Base-by-base conservation (phyloP, 768 basidiomycete species). In the Collybia sordida region DNA sequence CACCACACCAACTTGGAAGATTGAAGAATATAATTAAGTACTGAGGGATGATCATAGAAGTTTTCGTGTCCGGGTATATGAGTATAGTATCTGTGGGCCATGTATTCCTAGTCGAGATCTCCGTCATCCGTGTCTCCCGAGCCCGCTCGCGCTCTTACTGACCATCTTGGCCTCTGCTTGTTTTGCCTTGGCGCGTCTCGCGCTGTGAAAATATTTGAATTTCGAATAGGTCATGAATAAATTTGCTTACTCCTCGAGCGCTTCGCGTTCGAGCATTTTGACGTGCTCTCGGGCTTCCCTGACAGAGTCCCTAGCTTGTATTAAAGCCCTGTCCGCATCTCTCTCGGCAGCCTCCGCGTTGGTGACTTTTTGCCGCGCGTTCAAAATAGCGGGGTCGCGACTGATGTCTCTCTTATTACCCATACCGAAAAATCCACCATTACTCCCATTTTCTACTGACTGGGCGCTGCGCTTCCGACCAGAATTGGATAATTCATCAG, bases 291-390 rank as follows among this genome's bases (percentile, higher is more conserved):
- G 63, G 11, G 82, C 82, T 41, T 73, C 73, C 34, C 68, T 68
- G 31, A 79, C 81, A 15, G 71, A 70, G 14, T 66, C 61, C 6
- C 79, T 59, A 0, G 82, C 82, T 28, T 72, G 64, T 19, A 59
- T 54, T 7, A 82, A 64, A 4, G 81, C 81, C 4, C 66, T 66
- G 60, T 83, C 81, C 6, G 80, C 81, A 12, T 73, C 73, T 37
- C 66, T 66, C 64, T 82, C 82, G 0, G 77, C 78, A 24, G 62
- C 61, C 58, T 81, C 76, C 1, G 82, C 82, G 25, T 75, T 70
- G 0, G 71, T 54, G 15, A 82, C 73, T 54, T 78, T 81, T 56
- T 78, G 65, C 38, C 77, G 77, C 6, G 80, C 83, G 3, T 63
- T 58, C 6, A 67, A 42, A 53, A 85, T 78, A 23, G 66, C 64